These are phyloP conservation scores for Hypoxylon sp. DNA, from an alignment of 2,329 filamentous ascomycete genomes.

Conservation along the genomic window DNA sequence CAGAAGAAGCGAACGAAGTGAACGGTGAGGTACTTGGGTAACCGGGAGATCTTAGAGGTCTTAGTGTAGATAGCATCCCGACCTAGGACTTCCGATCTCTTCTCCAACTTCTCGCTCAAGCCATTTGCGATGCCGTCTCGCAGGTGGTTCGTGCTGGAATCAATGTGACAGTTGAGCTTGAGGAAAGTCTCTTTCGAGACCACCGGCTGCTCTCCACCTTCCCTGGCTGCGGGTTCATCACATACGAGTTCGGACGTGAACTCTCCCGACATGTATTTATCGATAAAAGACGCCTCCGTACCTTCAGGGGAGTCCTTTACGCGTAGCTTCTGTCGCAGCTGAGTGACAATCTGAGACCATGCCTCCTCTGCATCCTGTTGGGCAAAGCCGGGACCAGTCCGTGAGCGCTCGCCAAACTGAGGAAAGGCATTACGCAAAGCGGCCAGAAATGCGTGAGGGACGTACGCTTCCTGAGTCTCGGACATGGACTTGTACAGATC, in stretches of 20 bases:
- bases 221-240: constrained; percentile 83
- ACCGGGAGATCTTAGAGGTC: constrained; percentile 86
- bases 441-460: constrained; percentile 85
- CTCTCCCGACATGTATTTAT: constrained; percentile 89
- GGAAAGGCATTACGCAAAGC: constrained; percentile 85
- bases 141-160: constrained; percentile 87
- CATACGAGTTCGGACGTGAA: constrained; percentile 86
- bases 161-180: constrained; percentile 98
- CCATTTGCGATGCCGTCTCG: constrained; percentile 88
- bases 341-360: constrained; percentile 94
- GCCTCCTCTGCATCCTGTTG: constrained; percentile 99
- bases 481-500: constrained; percentile 92
- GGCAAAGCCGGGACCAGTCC: constrained; percentile 87
- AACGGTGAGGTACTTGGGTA: constrained; percentile 95
- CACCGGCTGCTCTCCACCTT: constrained; percentile 79
- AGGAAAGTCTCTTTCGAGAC: constrained; percentile 82
- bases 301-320: constrained; percentile 68
- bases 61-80: constrained; percentile 91
- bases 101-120: constrained; percentile 91
- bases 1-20: constrained; percentile 99
- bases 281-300: constrained; percentile 79
- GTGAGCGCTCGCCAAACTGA: constrained; percentile 92
- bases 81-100: constrained; percentile 82
- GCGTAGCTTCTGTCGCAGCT: constrained; percentile 83
- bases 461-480: constrained; percentile 88